phyloP scores from a whole-genome alignment of 1,284 basidiomycete species.

The Leccinum laetum region DNA sequence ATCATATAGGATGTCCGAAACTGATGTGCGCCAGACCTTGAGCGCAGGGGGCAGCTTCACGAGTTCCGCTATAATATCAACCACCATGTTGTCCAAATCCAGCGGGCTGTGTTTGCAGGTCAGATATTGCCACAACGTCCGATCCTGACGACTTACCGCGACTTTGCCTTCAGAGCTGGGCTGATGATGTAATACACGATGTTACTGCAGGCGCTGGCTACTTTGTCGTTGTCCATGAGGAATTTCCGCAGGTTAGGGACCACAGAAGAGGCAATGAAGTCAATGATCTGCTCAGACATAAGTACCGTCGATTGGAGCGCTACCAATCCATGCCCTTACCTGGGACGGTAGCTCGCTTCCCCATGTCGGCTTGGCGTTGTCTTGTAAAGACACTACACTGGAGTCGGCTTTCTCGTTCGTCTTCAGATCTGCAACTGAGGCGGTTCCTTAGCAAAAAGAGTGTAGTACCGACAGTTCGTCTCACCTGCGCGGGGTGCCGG shows the following conservation, averaged over 20 bases:
- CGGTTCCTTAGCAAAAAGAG: constrained; percentile 3
- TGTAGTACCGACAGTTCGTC: constrained; percentile 5
- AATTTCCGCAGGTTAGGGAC: constrained; percentile 82
- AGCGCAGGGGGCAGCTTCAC: constrained; percentile 75
- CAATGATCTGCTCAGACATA: constrained; percentile 54
- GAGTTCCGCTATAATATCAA: constrained; percentile 79
- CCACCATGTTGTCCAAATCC: constrained; percentile 65
- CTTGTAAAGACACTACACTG: constrained; percentile 43
- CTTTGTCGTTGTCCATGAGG: constrained; percentile 84
- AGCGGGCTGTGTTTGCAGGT: constrained; percentile 49
- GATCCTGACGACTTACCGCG: constrained; percentile 46
- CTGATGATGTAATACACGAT: constrained; percentile 86
- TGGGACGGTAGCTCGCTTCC: constrained; percentile 52
- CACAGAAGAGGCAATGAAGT: constrained; percentile 70
- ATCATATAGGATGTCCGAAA: constrained; percentile 85
- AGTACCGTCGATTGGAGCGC: background rate
- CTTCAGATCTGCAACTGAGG: constrained; percentile 38
- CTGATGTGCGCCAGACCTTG: constrained; percentile 84
- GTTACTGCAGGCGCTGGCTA: constrained; percentile 76
- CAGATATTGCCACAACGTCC: background rate
- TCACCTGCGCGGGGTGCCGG: constrained; percentile 55
- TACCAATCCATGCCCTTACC: constrained; percentile 33
- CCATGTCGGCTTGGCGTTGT: constrained; percentile 42
- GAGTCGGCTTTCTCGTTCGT: constrained; percentile 57
- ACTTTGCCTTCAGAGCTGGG: constrained; percentile 76